phyloP scores from a whole-genome alignment of 192 early-diverging fungal genomes.

The Backusella tarrabulga region DNA sequence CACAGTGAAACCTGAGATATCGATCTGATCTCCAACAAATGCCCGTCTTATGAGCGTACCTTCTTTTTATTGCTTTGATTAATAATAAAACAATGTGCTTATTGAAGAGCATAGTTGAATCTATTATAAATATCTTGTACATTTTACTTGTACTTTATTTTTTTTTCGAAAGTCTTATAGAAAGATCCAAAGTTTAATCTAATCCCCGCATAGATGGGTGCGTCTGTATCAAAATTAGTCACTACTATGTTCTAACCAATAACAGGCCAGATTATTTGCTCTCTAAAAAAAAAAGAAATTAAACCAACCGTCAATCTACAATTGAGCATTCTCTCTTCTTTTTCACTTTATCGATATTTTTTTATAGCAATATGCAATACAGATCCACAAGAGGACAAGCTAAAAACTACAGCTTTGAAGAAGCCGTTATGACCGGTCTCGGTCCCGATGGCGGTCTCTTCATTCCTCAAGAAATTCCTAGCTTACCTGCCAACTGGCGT shows the following conservation, averaged over 20 bases:
- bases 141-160: neutral
- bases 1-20: neutral
- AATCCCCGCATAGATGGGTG: neutral
- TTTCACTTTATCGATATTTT: neutral
- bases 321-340: neutral
- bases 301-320: neutral
- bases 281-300: neutral
- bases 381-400: constrained; percentile 84
- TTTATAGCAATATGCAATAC: constrained; percentile 72
- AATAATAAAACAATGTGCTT: neutral
- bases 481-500: constrained; percentile 67
- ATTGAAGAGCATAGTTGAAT: neutral
- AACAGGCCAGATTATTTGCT: neutral
- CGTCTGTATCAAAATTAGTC: constrained; percentile 3
- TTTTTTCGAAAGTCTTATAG: neutral
- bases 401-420: constrained; percentile 75
- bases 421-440: constrained; percentile 89
- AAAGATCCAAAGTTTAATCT: neutral
- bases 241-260: neutral
- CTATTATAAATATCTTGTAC: neutral
- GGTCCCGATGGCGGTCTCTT: constrained; percentile 93
- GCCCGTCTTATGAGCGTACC: neutral
- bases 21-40: neutral
- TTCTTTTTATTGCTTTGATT: neutral
- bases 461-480: constrained; percentile 84